Evolutionary conservation across 208 protist genomes (phyloP).

Genomic region (Trypanosoma melophagium): DNA sequence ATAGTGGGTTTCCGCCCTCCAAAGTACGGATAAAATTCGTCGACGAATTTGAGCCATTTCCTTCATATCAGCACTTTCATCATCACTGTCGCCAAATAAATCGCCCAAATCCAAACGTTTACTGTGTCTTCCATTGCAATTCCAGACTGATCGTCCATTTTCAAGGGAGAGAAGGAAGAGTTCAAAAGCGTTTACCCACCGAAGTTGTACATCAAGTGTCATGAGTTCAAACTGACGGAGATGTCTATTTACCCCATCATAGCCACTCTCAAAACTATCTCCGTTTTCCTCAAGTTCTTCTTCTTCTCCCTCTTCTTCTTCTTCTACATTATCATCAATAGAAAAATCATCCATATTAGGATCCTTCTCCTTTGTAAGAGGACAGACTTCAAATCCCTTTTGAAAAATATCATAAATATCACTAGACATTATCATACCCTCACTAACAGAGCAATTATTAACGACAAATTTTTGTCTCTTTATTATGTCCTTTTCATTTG

Average conservation of each 20-base stretch:
- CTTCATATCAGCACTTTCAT: neutral
- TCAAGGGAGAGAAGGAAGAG: conserved; percentile 18
- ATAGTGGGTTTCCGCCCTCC: conserved; percentile 38
- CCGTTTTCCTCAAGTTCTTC: neutral
- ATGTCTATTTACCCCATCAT: neutral
- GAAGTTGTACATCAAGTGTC: conserved; percentile 11
- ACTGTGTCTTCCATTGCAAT: neutral
- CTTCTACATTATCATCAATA: neutral
- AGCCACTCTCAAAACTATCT: neutral
- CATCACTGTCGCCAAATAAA: neutral
- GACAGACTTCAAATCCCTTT: no score
- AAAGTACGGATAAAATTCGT: conserved; percentile 35
- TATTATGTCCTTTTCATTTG: no score
- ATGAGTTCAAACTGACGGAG: conserved; percentile 7
- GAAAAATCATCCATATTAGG: neutral
- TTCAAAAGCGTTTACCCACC: conserved; percentile 28
- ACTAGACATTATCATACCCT: no score
- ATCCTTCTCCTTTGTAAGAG: neutral
- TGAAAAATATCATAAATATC: no score
- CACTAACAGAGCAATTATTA: no score
- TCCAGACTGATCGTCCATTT: neutral
- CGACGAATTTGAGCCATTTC: conserved; percentile 33
- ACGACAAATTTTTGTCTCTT: no score
- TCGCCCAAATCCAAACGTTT: neutral
- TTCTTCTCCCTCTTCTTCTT: neutral